Evolutionary conservation across 2,329 filamentous ascomycete species (phyloP).

Genomic region (Colletotrichum spinosum): DNA sequence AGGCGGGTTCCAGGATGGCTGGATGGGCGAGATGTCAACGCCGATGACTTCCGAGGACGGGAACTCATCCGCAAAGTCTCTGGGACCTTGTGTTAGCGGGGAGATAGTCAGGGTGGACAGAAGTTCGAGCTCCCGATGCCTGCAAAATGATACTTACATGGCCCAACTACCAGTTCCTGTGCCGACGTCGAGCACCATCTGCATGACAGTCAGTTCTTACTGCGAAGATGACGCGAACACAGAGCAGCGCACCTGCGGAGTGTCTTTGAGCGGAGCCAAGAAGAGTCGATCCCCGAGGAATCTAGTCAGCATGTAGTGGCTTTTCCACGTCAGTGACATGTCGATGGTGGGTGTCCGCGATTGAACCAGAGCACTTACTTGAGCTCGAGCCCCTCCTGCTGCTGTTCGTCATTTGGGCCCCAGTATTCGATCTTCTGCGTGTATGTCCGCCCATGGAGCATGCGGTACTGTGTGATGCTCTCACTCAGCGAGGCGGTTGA

Average conservation of each 20-base stretch:
- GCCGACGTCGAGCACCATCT: neutral
- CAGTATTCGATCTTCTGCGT: neutral
- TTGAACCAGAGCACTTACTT: neutral
- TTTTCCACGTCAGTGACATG: neutral
- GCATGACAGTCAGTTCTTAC: neutral
- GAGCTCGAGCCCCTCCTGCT: neutral
- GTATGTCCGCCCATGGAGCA: neutral
- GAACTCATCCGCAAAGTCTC: constrained; percentile 59
- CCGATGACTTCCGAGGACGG: constrained; percentile 59
- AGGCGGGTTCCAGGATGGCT: constrained; percentile 65
- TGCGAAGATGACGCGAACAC: neutral
- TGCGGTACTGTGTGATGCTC: neutral
- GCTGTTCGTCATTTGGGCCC: neutral
- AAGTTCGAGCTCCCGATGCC: no score
- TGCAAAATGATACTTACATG: no score
- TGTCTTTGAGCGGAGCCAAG: neutral
- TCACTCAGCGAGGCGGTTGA: neutral
- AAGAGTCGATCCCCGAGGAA: neutral
- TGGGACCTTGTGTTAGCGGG: constrained; percentile 39
- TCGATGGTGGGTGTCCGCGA: no score
- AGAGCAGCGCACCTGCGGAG: neutral
- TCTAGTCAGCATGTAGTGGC: neutral
- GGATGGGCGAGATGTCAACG: constrained; percentile 68
- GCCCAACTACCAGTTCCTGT: neutral
- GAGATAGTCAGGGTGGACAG: no score